phyloP scores from a whole-genome alignment of 23 red algal genomes.

The Cyanidium caldarium region DNA sequence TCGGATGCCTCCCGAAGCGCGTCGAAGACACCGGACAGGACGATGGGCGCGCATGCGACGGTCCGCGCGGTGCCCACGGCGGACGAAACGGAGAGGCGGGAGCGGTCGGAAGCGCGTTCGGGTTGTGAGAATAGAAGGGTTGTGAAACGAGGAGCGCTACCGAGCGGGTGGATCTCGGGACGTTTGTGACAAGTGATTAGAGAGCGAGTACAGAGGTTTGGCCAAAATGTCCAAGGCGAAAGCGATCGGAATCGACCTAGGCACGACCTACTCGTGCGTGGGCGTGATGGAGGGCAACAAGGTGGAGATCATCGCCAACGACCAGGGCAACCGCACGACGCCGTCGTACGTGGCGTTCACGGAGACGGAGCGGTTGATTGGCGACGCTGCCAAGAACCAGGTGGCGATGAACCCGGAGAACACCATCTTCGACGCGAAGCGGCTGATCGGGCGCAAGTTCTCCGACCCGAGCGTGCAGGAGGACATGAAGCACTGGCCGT shows the following conservation, averaged over 20 bases:
- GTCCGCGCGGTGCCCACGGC: too few relatives aligned
- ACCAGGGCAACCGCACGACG: slow-evolving; percentile 97
- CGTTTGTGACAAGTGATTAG: too few relatives aligned
- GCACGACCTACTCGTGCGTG: slow-evolving; percentile 26
- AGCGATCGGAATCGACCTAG: slow-evolving; percentile 22
- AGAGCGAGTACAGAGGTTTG: too few relatives aligned
- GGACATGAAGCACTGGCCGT: slow-evolving; percentile 98
- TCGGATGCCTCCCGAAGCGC: too few relatives aligned
- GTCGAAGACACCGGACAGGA: too few relatives aligned
- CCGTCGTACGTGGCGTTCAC: slow-evolving; percentile 99
- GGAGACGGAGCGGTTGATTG: slow-evolving; percentile 91
- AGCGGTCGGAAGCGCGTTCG: too few relatives aligned
- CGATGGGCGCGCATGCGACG: too few relatives aligned
- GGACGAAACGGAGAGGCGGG: too few relatives aligned
- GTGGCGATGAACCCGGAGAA: slow-evolving; percentile 94
- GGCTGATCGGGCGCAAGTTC: slow-evolving; percentile 89
- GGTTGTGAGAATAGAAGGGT: too few relatives aligned
- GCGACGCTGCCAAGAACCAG: slow-evolving; percentile 98
- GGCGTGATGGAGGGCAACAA: slow-evolving; percentile 12
- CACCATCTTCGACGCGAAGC: slow-evolving; percentile 98
- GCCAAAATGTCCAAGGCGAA: slow-evolving; percentile 19
- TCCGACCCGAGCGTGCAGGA: slow-evolving; percentile 80
- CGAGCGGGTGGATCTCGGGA: too few relatives aligned
- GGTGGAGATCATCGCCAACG: slow-evolving; percentile 95
- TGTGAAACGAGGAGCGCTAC: too few relatives aligned